These are phyloP conservation scores for Cyberlindnera americana DNA, from an alignment of 805 yeast genomes.

Conservation along the genomic window DNA sequence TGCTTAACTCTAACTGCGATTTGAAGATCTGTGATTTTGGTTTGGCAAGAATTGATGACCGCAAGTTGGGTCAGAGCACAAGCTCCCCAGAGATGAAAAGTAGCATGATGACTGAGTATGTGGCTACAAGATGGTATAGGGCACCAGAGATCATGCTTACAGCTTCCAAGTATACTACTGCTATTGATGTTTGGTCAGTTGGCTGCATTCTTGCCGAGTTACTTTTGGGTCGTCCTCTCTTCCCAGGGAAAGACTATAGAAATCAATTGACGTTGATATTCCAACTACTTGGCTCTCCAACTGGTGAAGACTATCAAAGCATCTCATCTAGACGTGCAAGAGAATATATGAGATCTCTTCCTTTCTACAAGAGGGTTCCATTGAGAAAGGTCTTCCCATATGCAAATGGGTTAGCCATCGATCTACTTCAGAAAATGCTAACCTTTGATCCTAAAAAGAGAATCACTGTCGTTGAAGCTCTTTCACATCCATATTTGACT, in stretches of 20 bases:
- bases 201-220: slow-evolving; percentile 95
- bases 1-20: slow-evolving; percentile 90
- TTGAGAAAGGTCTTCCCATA: slow-evolving; percentile 42
- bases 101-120: slow-evolving; percentile 93
- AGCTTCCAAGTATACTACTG: slow-evolving; percentile 88
- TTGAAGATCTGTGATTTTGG: slow-evolving; percentile 94
- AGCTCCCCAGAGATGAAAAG: slow-evolving; percentile 58
- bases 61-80: slow-evolving; percentile 29
- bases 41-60: slow-evolving; percentile 52
- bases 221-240: slow-evolving; percentile 79
- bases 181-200: slow-evolving; percentile 95
- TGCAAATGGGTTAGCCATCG: slow-evolving; percentile 66
- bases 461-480: slow-evolving; percentile 79
- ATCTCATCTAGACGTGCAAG: slow-evolving; percentile 81
- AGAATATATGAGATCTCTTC: slow-evolving; percentile 80
- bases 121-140: slow-evolving; percentile 96
- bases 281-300: slow-evolving; percentile 85
- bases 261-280: slow-evolving; percentile 84
- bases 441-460: slow-evolving; percentile 81
- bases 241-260: slow-evolving; percentile 93
- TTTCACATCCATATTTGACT: slow-evolving; percentile 78
- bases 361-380: slow-evolving; percentile 61
- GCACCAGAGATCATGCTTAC: slow-evolving; percentile 98
- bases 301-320: slow-evolving; percentile 68
- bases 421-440: slow-evolving; percentile 58